Percentiles rank a stretch among this genome's conserved stretches.
Evolutionary conservation across 2,329 filamentous ascomycete genomes (phyloP).

Genomic region (Thyridium curvatum): DNA sequence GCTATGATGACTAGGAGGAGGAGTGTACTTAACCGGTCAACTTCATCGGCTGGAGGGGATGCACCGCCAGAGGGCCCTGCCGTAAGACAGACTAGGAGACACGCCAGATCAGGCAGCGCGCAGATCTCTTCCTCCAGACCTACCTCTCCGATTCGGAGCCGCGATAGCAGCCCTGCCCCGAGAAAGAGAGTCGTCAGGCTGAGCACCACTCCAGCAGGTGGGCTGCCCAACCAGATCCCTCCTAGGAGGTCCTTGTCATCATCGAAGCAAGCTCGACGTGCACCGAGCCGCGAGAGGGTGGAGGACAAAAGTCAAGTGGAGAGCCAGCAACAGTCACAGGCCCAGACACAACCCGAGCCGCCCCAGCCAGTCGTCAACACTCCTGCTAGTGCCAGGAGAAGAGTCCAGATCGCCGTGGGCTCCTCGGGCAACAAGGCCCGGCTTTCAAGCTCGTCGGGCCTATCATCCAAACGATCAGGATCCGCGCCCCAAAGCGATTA

Average conservation of each 20-base stretch:
- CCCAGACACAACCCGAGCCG: constrained; percentile 10
- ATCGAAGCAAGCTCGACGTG: constrained; percentile 14
- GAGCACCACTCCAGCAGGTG: constrained; percentile 30
- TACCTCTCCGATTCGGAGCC: constrained; percentile 37
- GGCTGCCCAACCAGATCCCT: constrained; percentile 25
- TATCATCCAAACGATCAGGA: constrained; percentile 23
- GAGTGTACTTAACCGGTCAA: constrained; percentile 40
- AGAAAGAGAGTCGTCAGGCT: constrained; percentile 53
- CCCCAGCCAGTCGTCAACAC: constrained; percentile 40
- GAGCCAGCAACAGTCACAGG: constrained; percentile 3
- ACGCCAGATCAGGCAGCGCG: constrained; percentile 40
- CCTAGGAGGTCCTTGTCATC: constrained; percentile 45
- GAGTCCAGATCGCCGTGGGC: constrained; percentile 48
- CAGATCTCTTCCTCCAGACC: constrained; percentile 33
- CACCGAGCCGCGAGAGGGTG: constrained; percentile 17
- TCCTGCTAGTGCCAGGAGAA: constrained; percentile 41
- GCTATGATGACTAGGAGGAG: constrained; percentile 43
- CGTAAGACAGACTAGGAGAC: constrained; percentile 26
- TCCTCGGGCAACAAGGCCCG: constrained; percentile 39
- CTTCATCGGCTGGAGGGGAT: constrained; percentile 36
- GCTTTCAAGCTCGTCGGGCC: constrained; percentile 26
- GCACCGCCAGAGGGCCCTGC: constrained; percentile 10
- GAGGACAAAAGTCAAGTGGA: constrained; percentile 19
- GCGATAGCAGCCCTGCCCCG: constrained; percentile 42
- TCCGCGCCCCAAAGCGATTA: constrained; percentile 35